Percentiles rank a stretch among this genome's conserved stretches.
Conservation (phyloP, 352 stramenopile genomes). For the Phytophthora pini region DNA sequence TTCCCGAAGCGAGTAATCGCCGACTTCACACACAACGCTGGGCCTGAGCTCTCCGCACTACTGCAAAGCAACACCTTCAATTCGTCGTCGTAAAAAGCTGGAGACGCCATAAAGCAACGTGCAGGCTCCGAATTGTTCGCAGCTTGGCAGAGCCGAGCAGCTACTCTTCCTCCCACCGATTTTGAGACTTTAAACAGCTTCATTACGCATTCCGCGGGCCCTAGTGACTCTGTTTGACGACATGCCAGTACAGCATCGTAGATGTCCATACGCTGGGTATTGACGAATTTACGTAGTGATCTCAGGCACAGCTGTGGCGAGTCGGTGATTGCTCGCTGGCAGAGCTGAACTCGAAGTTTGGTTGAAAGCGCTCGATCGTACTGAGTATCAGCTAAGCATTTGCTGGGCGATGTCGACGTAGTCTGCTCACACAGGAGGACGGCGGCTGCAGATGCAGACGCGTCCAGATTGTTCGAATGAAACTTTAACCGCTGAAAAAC, state of each 20-base stretch:
- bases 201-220: conserved; percentile 31
- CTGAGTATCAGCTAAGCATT: conserved; percentile 42
- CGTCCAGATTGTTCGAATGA: conserved; percentile 9
- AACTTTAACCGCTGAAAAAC: conserved; percentile 23
- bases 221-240: conserved; percentile 27
- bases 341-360: conserved; percentile 35
- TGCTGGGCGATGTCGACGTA: conserved; percentile 37
- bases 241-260: conserved; percentile 31
- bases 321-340: conserved; percentile 25
- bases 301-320: conserved; percentile 33
- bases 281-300: conserved; percentile 40
- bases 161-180: conserved; percentile 6
- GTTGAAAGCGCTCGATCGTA: conserved; percentile 30
- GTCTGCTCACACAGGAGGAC: conserved; percentile 40
- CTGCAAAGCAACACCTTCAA: conserved; percentile 51
- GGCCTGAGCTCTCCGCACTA: conserved; percentile 40
- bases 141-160: conserved; percentile 30
- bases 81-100: conserved; percentile 40
- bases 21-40: conserved; percentile 42
- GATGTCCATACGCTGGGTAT: conserved; percentile 30
- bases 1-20: conserved; percentile 27
- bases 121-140: conserved; percentile 40
- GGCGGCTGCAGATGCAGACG: conserved; percentile 27
- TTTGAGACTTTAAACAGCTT: conserved; percentile 19
- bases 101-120: conserved; percentile 44